Evolutionary conservation across 2,329 filamentous ascomycete genomes (phyloP), one percentile per base, ranked within the genome.

Genomic region (Pyrenophora teres): DNA sequence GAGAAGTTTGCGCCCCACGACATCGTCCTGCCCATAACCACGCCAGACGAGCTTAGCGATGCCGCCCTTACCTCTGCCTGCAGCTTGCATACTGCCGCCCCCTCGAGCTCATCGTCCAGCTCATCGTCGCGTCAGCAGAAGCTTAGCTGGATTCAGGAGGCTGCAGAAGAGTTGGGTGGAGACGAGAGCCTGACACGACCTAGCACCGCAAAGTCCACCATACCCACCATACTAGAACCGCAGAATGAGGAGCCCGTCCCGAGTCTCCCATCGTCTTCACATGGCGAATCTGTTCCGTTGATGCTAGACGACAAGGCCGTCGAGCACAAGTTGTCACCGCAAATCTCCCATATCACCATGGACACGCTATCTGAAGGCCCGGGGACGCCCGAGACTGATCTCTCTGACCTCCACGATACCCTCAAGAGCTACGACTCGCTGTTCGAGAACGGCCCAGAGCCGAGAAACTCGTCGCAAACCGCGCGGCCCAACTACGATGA

Each of bases 71-170:
- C 92, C 8, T 86, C 92, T 27, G 90, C 90, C 46, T 97, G 92
- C 75, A 92, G 92, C 37, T 80, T 97, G 46, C 92, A 97, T 75
- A 89, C 92, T 33, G 90, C 92, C 6, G 90, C 90, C 10, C 88
- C 87, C 33, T 96, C 93, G 16, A 90, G 87, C 60, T 91, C 88
- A 21, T 96, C 92, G 9, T 93, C 90, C 4, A 89, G 85, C 41
- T 92, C 89, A 69, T 79, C 92, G 58, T 79, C 92, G 59, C 85
- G 88, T 52, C 83, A 87, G 67, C 84, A 87, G 64, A 87, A 90
- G 60, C 78, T 97, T 64, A 88, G 93, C 77, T 93, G 96, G 76
- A 97, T 97, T 70, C 87, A 88, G n/a, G 94, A 97, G 75, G 90
- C 94, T 76, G 89, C 88, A 46, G 91, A 95, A 68, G 92, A 96